Evolutionary conservation across 768 basidiomycete genomes (phyloP).

Genomic region (Serendipita sp.): DNA sequence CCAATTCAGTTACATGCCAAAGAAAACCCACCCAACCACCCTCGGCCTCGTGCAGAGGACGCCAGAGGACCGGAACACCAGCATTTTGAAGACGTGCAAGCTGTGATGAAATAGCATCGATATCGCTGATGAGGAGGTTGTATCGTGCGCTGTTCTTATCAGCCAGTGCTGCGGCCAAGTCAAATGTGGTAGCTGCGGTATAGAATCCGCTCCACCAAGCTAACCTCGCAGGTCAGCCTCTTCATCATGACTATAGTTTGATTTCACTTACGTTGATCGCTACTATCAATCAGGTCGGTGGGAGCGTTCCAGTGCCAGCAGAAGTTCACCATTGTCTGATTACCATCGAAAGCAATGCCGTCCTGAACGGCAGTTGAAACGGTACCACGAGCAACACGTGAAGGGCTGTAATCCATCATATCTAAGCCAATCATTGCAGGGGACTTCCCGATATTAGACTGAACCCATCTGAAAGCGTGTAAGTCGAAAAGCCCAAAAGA

Average conservation of each 20-base stretch:
- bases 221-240: neutral
- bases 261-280: neutral
- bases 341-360: constrained; percentile 7
- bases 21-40: constrained; percentile 6
- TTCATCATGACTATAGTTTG: neutral
- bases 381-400: constrained; percentile 1
- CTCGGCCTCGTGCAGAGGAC: constrained; percentile 9
- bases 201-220: constrained; percentile 9
- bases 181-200: constrained; percentile 8
- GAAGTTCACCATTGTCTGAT: constrained; percentile 7
- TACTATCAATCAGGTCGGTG: constrained; percentile 5
- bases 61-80: constrained; percentile 9
- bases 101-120: constrained; percentile 9
- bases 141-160: constrained; percentile 8
- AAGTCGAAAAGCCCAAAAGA: neutral
- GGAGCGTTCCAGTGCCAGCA: constrained; percentile 12
- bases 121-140: constrained; percentile 8
- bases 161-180: constrained; percentile 9
- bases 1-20: neutral
- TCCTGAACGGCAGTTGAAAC: constrained; percentile 9
- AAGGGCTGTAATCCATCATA: constrained; percentile 11
- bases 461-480: neutral
- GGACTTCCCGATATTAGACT: constrained; percentile 10
- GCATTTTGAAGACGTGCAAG: constrained; percentile 8
- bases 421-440: constrained; percentile 10